These are phyloP conservation scores for Chernovozyma sophiae-reginae DNA, from an alignment of 1,139 yeast species.

Conservation along the genomic window DNA sequence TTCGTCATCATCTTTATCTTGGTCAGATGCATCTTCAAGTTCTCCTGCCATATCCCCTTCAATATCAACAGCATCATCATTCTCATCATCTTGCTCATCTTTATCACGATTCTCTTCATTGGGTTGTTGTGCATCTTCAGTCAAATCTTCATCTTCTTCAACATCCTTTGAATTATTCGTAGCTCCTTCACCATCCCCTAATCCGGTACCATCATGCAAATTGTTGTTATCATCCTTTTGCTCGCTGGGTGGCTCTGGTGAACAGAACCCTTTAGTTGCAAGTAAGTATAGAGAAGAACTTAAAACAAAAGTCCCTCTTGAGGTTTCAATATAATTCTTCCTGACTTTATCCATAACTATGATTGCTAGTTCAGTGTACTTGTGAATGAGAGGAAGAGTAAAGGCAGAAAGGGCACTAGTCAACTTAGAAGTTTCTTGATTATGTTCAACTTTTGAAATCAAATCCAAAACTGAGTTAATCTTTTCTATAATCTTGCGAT, in stretches of 20 bases:
- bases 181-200: constrained; percentile 96
- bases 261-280: constrained; percentile 87
- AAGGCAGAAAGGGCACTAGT: constrained; percentile 46
- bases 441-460: constrained; percentile 29
- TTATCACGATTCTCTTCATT: constrained; percentile 71
- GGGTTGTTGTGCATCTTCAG: constrained; percentile 83
- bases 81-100: constrained; percentile 54
- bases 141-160: constrained; percentile 87
- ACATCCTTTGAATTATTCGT: constrained; percentile 72
- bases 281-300: constrained; percentile 54
- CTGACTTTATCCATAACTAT: constrained; percentile 40
- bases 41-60: constrained; percentile 98
- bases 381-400: constrained; percentile 54
- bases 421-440: constrained; percentile 30
- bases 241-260: constrained; percentile 79
- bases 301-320: constrained; percentile 61
- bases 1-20: constrained; percentile 57
- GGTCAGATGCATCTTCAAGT: constrained; percentile 73
- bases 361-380: constrained; percentile 45
- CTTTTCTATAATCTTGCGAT: constrained; percentile 23
- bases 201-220: constrained; percentile 85
- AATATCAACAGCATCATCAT: constrained; percentile 85
- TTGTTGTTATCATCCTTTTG: constrained; percentile 59
- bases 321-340: constrained; percentile 45
- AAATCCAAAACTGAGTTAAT: constrained; percentile 15